Evolutionary conservation across 306 rosid genomes (phyloP).

Genomic region (Citrullus mucosospermus): DNA sequence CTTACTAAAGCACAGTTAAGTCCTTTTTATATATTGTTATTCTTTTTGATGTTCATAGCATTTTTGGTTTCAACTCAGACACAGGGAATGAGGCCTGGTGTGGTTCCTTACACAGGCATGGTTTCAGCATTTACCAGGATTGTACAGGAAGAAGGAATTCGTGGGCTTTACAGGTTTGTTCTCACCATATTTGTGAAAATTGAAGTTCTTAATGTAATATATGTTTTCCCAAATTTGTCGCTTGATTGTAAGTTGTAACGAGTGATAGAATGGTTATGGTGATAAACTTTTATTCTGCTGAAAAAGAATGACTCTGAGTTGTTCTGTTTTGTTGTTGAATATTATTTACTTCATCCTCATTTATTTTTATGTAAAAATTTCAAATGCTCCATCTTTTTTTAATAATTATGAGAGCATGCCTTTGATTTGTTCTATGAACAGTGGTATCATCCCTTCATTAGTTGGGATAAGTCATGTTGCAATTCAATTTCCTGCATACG

Average conservation of each 20-base stretch:
- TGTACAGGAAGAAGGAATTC: slow-evolving; percentile 70
- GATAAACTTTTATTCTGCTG: not conserved
- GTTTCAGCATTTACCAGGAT: slow-evolving; percentile 81
- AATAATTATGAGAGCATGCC: not conserved
- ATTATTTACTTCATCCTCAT: not conserved
- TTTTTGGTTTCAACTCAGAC: slow-evolving; percentile 41
- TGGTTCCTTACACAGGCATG: slow-evolving; percentile 78
- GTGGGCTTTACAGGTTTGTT: slow-evolving; percentile 80
- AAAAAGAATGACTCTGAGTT: not conserved
- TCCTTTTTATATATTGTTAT: not conserved
- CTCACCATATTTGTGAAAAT: not conserved
- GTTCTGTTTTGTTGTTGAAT: not conserved
- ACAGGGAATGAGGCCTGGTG: slow-evolving; percentile 83
- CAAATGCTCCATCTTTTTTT: slow-evolving; percentile 1
- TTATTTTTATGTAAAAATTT: not conserved
- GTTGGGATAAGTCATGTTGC: slow-evolving; percentile 95
- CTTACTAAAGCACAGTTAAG: not conserved
- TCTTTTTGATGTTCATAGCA: not conserved
- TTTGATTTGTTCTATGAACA: slow-evolving; percentile 20
- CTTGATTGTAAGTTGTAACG: not conserved
- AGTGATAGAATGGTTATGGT: not conserved
- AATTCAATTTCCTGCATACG: slow-evolving; percentile 86
- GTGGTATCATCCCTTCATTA: slow-evolving; percentile 89
- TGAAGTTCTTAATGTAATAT: not conserved
- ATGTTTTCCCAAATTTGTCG: not conserved